Evolutionary conservation across 148 eudicot genomes (phyloP), one percentile per base, ranked within the genome.

Genomic region (Suaeda aralocaspica): DNA sequence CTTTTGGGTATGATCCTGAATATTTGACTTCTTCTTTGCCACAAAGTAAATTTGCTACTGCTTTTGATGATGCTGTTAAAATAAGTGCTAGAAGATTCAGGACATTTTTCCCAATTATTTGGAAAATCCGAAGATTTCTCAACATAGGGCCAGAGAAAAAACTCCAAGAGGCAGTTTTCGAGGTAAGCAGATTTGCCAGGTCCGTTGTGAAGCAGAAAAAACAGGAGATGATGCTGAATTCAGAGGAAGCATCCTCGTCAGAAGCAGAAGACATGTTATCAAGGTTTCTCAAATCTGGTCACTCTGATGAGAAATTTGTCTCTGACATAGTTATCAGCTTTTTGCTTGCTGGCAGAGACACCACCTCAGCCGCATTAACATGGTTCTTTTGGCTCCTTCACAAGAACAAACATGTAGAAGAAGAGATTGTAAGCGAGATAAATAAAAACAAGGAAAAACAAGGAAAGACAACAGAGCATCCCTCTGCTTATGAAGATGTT

Each of bases 141-240:
- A 80, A 82, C 22, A 67, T 84, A 4, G 88, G 88, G 30, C 78
- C 86, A 0, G 90, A 86, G 68, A 82, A 62, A 56, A 65, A 41
- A 61, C 82, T 86, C 21, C 76, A 61, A 61, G 62, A 52, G 21
- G 81, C 81, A 0, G 77, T 82, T 2, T 4, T 2, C 1, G 65
- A 59, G n/a, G 69, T 86, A 2, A 39, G 76, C 15, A 8, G 50
- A 62, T 41, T 82, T 67, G 60, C 84, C 41, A 7, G 51, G 26
- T 22, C 58, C 34, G 21, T 74, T 65, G 48, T 74, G 29, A 33
- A n/a, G 18, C 31, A 36, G 24, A 79, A 67, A 28, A 62, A 61
- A 42, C 70, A 70, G 29, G 51, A 59, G 6, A 63, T 60, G n/a
- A 0, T 52, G 29, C 25, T 15, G 1, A 67, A 55, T 24, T 24